Evolutionary conservation across 352 stramenopile species (phyloP), one percentile per base, ranked within the genome.

Genomic region (Globisporangium cederbergense): DNA sequence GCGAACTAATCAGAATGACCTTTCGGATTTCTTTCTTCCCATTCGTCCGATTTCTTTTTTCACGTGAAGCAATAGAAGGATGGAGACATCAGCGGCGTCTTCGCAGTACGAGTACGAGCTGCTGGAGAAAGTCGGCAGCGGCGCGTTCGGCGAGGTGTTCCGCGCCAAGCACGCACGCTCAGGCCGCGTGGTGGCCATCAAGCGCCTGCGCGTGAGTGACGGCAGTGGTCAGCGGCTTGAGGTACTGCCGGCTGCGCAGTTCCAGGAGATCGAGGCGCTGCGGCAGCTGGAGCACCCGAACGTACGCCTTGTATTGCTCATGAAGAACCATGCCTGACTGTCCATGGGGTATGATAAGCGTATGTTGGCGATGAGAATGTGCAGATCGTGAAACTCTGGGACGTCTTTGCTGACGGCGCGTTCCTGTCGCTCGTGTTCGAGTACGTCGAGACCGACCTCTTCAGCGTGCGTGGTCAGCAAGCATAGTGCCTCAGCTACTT

Each of bases 211-310:
- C 18, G 52, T 90, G 59, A 22, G 28, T 42, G 79, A 90, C 58
- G 70, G 81, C 43, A 36, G 7, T 36, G 78, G 80, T 40, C 73
- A 67, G 11, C 67, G 65, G 16, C 70, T 89, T 56, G 61, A 61
- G 22, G 71, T 81, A 57, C 67, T 93, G 6, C 82, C 83, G 8
- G 77, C 75, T 11, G 60, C 71, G 34, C 76, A 85, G 28, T 91
- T 92, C 71, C 81, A 91, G 56, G 85, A 91, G 68, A 88, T 92
- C 59, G 78, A 94, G 64, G 71, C 78, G 36, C 71, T 92, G 74
- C 79, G 82, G 1, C 85, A 94, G 60, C 71, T 92, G 46, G 71
- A 79, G 36, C 85, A 94, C 66, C 70, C 76, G 4, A 90, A 90
- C 57, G 79, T 91, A 66, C 25, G 66, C 51, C 11, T 10, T 16